phyloP scores from a whole-genome alignment of 208 protist species.

The Crithidia brevicula region DNA sequence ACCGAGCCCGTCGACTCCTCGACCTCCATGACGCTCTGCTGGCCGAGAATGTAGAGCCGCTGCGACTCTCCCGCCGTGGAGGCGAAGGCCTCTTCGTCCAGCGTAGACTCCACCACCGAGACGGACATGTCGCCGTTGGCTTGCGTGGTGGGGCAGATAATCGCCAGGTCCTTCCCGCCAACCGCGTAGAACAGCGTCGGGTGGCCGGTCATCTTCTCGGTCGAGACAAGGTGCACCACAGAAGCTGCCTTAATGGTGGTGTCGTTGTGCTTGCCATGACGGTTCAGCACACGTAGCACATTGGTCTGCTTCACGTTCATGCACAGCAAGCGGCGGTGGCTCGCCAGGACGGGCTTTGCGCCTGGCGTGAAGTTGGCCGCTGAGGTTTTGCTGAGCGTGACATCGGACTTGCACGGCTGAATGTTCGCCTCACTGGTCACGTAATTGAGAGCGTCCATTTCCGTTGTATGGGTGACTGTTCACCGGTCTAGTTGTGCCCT shows the following conservation, averaged over 20 bases:
- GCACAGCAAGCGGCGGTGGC: conserved; percentile 74
- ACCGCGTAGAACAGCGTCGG: conserved; percentile 78
- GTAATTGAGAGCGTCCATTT: conserved; percentile 79
- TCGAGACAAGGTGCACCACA: conserved; percentile 65
- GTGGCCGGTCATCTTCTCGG: conserved; percentile 52
- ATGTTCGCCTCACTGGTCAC: conserved; percentile 57
- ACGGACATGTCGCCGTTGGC: conserved; percentile 76
- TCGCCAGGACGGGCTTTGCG: conserved; percentile 57
- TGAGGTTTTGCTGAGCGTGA: conserved; percentile 76
- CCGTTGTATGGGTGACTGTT: too few species aligned
- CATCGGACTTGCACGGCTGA: conserved; percentile 60
- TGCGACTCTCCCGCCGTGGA: conserved; percentile 64
- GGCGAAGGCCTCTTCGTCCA: conserved; percentile 63
- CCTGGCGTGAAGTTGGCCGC: conserved; percentile 50
- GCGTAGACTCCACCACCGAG: conserved; percentile 37
- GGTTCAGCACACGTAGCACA: conserved; percentile 75
- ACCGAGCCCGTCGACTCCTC: conserved; percentile 52
- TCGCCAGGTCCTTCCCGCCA: conserved; percentile 61
- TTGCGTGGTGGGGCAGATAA: conserved; percentile 63
- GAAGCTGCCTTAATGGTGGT: conserved; percentile 47
- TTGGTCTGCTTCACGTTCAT: conserved; percentile 87
- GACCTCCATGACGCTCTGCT: conserved; percentile 69
- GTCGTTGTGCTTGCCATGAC: conserved; percentile 72
- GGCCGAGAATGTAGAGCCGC: conserved; percentile 65
- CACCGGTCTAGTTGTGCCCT: neutral